phyloP scores from a whole-genome alignment of 2,329 filamentous ascomycete genomes.

The Claviceps fusiformis region DNA sequence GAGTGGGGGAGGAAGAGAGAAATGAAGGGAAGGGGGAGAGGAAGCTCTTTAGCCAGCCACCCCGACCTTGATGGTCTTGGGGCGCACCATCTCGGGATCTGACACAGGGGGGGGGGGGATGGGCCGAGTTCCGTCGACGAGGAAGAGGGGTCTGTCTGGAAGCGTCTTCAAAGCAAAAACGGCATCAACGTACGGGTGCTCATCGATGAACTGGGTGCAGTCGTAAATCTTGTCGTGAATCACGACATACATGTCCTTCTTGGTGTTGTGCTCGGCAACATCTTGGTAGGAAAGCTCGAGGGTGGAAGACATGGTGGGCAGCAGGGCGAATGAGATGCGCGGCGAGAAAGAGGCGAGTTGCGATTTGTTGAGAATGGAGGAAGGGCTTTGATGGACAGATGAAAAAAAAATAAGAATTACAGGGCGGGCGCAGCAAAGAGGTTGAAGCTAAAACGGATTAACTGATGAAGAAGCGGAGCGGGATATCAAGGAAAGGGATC shows the following conservation, averaged over 20 bases:
- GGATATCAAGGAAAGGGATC: conserved; percentile 1
- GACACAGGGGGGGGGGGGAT: background rate
- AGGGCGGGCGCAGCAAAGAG: background rate
- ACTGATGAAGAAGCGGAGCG: background rate
- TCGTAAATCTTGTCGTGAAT: conserved; percentile 98
- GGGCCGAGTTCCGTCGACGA: background rate
- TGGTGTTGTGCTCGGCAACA: conserved; percentile 73
- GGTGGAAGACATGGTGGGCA: conserved; percentile 14
- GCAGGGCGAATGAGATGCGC: background rate
- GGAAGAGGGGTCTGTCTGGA: background rate
- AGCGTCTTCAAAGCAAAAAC: background rate
- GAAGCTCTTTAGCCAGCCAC: too few relatives aligned
- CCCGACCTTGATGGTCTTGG: too few relatives aligned
- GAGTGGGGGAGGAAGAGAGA: too few relatives aligned
- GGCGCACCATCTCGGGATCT: background rate
- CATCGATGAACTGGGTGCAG: conserved; percentile 75
- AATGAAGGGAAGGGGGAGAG: too few relatives aligned
- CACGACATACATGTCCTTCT: conserved; percentile 86
- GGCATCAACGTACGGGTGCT: conserved; percentile 61
- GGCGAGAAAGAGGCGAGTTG: background rate
- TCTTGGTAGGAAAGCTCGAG: conserved; percentile 62
- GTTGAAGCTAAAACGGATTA: background rate
- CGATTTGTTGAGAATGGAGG: background rate
- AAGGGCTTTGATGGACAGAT: too few relatives aligned
- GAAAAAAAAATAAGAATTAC: background rate